Evolutionary conservation across 495 filamentous ascomycete species (phyloP), one percentile per base, ranked within the genome.

Genomic region (Melanomma pulvis-pyrius): DNA sequence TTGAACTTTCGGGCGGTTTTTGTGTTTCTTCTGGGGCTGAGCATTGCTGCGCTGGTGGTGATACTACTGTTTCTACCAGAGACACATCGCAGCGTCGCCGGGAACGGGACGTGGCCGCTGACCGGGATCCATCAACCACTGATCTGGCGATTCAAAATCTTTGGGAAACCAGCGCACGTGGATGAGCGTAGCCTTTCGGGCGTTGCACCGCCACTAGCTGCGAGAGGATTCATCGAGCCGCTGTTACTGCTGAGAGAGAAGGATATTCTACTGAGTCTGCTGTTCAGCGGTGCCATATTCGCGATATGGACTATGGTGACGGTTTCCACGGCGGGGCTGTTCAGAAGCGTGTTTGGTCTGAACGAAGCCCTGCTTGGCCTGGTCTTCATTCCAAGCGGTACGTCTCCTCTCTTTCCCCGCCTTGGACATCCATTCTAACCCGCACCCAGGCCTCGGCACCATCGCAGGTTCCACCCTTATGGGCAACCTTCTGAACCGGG

Each of bases 221-320:
- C 15, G 15, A 52, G 24, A 44, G 49, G 17, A 2, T 58, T 68
- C 28, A 6, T 51, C 26, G 50, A 48, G 19, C 81, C 81, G 0
- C 73, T 83, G 6, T 62, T 62, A 22, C 78, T 80, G 61, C 71
- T 82, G 13, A 56, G 28, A 25, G 80, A 82, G 58, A 80, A 77
- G 41, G 81, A 83, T 58, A 77, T 81, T 44, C 73, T 80, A 34
- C 71, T 79, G 56, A 78, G 74, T 8, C 66, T 82, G 2, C 67
- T 80, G 48, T 82, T 76, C 54, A 79, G 79, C 30, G 76, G 77
- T 17, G 72, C 81, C 24, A 76, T 79, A 0, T 82, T 80, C 61
- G 76, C 80, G 0, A 76, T 80, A 17, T 82, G 80, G 80, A 79
- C 74, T 24, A 82, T 82, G 80, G 75, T 82, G 1, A 80, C 79